A percentile compares a stretch with the other conserved stretches of the same genome.
Evolutionary conservation across 805 yeast species (phyloP).

Genomic region (Scheffersomyces coipomensis): DNA sequence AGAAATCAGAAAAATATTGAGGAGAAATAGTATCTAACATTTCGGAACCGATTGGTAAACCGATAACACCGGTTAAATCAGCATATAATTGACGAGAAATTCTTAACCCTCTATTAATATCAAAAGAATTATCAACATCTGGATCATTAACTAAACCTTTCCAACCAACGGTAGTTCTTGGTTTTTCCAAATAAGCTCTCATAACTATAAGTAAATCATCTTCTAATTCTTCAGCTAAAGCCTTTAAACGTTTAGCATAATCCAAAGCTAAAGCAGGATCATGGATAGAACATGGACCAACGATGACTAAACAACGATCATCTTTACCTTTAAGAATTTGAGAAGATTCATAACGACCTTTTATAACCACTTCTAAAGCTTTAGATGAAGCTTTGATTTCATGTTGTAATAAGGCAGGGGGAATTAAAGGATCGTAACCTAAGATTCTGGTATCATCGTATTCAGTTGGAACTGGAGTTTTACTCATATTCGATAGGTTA

Average conservation of each 20-base stretch:
- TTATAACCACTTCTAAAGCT: conserved; percentile 61
- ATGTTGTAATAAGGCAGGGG: conserved; percentile 87
- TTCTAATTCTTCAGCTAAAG: conserved; percentile 65
- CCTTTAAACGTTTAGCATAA: conserved; percentile 70
- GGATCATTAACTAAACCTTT: conserved; percentile 98
- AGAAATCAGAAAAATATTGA: conserved; percentile 86
- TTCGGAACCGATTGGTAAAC: conserved; percentile 92
- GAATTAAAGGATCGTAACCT: conserved; percentile 91
- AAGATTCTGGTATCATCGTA: conserved; percentile 73
- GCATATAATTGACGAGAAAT: conserved; percentile 82
- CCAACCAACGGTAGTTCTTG: conserved; percentile 99
- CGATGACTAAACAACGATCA: conserved; percentile 83
- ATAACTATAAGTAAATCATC: conserved; percentile 81
- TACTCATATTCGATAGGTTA: conserved; percentile 27
- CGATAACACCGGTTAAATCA: conserved; percentile 67
- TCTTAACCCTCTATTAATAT: conserved; percentile 91
- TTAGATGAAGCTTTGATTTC: conserved; percentile 68
- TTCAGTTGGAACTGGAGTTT: conserved; percentile 61
- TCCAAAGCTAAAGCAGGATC: conserved; percentile 88
- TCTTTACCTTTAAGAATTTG: conserved; percentile 70
- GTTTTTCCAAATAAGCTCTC: conserved; percentile 98
- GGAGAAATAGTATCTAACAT: conserved; percentile 98
- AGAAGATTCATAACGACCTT: conserved; percentile 78
- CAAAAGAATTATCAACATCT: conserved; percentile 85
- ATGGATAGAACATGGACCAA: conserved; percentile 97